phyloP scores from a whole-genome alignment of 2,329 filamentous ascomycete genomes.

The Spiromastix sp. region DNA sequence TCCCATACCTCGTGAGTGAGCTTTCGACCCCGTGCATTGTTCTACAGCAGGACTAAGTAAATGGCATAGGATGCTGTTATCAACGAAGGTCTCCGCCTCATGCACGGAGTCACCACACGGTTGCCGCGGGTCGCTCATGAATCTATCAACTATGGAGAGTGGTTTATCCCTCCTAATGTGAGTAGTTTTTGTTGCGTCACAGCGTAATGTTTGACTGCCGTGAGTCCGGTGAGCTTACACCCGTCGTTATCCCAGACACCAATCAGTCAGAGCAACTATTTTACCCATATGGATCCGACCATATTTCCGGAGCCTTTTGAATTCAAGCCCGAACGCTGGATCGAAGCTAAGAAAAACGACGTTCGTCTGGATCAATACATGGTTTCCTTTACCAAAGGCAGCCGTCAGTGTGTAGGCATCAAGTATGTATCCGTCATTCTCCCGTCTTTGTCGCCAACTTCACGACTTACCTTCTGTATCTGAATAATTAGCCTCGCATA shows the following conservation, averaged over 20 bases:
- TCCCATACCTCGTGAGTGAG: conserved; percentile 8
- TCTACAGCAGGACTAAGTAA: too few species aligned
- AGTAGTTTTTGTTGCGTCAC: too few species aligned
- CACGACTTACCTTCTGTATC: background rate
- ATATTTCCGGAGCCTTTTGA: conserved; percentile 17
- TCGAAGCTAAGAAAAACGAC: conserved; percentile 10
- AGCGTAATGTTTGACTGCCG: too few species aligned
- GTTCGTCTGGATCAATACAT: background rate
- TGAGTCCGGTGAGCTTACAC: too few species aligned
- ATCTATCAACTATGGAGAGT: background rate
- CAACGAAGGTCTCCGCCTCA: background rate
- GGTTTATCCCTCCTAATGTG: background rate
- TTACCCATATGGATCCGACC: conserved; percentile 10
- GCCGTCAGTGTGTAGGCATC: background rate
- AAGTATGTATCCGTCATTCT: background rate
- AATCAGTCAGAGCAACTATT: background rate
- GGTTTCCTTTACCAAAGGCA: background rate
- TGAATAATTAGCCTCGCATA: background rate
- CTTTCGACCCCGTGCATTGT: too few species aligned
- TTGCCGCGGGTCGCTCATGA: background rate
- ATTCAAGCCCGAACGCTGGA: conserved; percentile 21
- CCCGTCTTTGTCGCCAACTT: background rate
- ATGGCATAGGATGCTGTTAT: background rate
- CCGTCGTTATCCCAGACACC: background rate
- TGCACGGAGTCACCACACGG: background rate